A percentile compares a stretch with the other conserved stretches of the same genome.
Evolutionary conservation across 1,284 basidiomycete genomes (phyloP).

Genomic region (Tilletia setariae): DNA sequence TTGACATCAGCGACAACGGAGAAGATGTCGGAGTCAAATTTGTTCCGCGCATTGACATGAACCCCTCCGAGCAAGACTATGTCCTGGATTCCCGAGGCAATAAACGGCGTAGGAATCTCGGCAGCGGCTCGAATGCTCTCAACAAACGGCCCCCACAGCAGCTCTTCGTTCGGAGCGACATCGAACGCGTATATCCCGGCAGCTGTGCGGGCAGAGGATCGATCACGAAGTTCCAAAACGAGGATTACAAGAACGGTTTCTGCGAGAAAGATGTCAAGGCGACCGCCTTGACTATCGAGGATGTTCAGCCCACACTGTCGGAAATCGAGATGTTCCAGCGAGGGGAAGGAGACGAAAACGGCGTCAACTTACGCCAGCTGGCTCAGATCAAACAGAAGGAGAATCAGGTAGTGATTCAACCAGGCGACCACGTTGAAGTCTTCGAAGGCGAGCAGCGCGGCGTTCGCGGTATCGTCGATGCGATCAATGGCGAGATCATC

Average conservation of each 20-base stretch:
- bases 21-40: slow-evolving; percentile 91
- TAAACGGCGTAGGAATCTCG: slow-evolving; percentile 53
- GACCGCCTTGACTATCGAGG: slow-evolving; percentile 73
- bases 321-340: slow-evolving; percentile 80
- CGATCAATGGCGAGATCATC: slow-evolving; percentile 82
- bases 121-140: slow-evolving; percentile 39
- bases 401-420: slow-evolving; percentile 77
- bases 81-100: slow-evolving; percentile 55
- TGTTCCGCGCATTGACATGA: slow-evolving; percentile 93
- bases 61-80: slow-evolving; percentile 53
- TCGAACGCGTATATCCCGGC: slow-evolving; percentile 76
- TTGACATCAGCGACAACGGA: slow-evolving; percentile 88
- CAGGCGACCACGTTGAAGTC: slow-evolving; percentile 95
- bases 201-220: slow-evolving; percentile 56
- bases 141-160: slow-evolving; percentile 80
- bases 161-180: slow-evolving; percentile 91
- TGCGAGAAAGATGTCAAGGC: slow-evolving; percentile 94
- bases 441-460: slow-evolving; percentile 95
- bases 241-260: slow-evolving; percentile 91
- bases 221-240: slow-evolving; percentile 77
- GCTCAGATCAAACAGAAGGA: slow-evolving; percentile 83
- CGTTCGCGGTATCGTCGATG: slow-evolving; percentile 84
- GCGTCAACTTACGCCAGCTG: slow-evolving; percentile 74
- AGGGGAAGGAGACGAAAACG: slow-evolving; percentile 33
- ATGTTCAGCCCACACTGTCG: slow-evolving; percentile 90